These are phyloP conservation scores for Taphrina populina DNA, from an alignment of 1,139 yeast species.

Conservation along the genomic window DNA sequence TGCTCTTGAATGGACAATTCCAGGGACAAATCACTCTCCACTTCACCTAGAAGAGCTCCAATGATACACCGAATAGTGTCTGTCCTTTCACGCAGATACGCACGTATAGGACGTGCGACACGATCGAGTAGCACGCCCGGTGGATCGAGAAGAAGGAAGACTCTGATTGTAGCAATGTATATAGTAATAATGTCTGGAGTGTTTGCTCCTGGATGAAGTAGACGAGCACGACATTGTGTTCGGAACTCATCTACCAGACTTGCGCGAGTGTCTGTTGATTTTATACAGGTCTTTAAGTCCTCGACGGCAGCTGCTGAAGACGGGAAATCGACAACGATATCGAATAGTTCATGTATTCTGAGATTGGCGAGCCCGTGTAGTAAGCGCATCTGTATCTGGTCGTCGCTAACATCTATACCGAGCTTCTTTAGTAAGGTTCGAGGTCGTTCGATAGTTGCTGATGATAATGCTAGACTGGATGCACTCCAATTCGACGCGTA, in stretches of 20 bases:
- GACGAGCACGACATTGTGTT: slow-evolving; percentile 51
- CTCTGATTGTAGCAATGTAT: slow-evolving; percentile 69
- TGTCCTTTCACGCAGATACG: slow-evolving; percentile 63
- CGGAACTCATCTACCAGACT: slow-evolving; percentile 59
- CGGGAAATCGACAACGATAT: slow-evolving; percentile 62
- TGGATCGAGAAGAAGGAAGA: slow-evolving; percentile 79
- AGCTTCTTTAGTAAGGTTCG: not conserved
- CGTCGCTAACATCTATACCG: not conserved
- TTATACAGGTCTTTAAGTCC: slow-evolving; percentile 56
- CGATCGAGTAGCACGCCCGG: slow-evolving; percentile 78
- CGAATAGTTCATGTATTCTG: slow-evolving; percentile 64
- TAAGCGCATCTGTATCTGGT: slow-evolving; percentile 30
- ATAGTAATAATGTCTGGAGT: slow-evolving; percentile 70
- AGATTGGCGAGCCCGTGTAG: slow-evolving; percentile 41
- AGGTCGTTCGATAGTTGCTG: not conserved
- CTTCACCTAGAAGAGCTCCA: slow-evolving; percentile 64
- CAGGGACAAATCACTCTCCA: slow-evolving; percentile 49
- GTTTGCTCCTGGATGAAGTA: slow-evolving; percentile 79
- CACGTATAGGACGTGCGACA: slow-evolving; percentile 70
- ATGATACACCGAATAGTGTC: slow-evolving; percentile 74
- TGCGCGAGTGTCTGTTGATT: slow-evolving; percentile 50
- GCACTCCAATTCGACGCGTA: not conserved
- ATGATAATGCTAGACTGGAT: not conserved
- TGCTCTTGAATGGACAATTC: slow-evolving; percentile 48
- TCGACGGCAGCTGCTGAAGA: slow-evolving; percentile 57